Evolutionary conservation across 805 yeast genomes (phyloP), one percentile per base, ranked within the genome.

Genomic region (Candida khao-thaluensis): DNA sequence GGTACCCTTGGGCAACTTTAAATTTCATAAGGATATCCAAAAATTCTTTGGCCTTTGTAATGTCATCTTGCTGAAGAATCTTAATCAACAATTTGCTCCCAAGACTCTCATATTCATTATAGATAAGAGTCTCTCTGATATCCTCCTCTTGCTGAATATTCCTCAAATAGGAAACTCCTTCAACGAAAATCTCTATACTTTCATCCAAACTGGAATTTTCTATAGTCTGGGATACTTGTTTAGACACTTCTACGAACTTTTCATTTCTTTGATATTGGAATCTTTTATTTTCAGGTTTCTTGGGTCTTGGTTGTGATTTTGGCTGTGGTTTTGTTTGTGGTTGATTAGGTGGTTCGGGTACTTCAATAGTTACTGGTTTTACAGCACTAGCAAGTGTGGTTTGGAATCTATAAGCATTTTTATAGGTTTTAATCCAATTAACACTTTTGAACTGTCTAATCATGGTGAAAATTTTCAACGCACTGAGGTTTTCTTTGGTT

Each of bases 131-230:
- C 14, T 58, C 57, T 10, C 51, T 42, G 37, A 69, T 64, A n/a
- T 41, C 45, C 43, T 67, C 73, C 1, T 53, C 50, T 5, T 30
- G 49, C 46, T 66, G 70, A 38, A 67, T 53, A 33, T 66, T 68
- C 26, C 71, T 49, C 41, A 69, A 52, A 45, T 63, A 69, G 18
- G 60, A 43, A 21, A 67, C 48, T 2, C 72, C 73, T 45, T 69
- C 73, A 31, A 66, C 69, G 36, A 66, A 57, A 33, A 69, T 67
- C 22, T 61, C 68, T 17, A 57, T 41, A 12, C 62, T 48, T 36
- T 67, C 74, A 8, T 45, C 22, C 20, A 63, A 44, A 25, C 54
- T 57, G 8, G 32, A 27, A 11, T 40, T 6, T 12, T 49, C 43
- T 12, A 62, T 56, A 1, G 66, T 52, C 4, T 43, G 41, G 7